Evolutionary conservation across 148 eudicot genomes (phyloP).

Genomic region (Spergularia marina): DNA sequence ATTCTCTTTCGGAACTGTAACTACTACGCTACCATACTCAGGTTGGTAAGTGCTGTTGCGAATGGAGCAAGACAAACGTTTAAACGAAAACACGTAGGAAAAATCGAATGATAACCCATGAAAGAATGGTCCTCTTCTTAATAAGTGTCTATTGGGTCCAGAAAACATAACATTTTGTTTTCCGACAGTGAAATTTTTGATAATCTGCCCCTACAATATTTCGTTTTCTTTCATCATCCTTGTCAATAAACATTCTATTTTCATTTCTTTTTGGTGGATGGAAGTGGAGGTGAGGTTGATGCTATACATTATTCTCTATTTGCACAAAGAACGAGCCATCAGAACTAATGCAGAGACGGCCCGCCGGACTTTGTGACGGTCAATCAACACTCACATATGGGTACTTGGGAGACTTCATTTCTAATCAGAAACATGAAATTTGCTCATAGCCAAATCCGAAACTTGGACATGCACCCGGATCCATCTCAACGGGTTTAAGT

Average conservation of each 20-base stretch:
- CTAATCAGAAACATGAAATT: too few relatives aligned
- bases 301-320: background rate
- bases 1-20: background rate
- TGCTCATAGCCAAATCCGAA: too few relatives aligned
- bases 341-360: background rate
- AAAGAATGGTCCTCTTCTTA: background rate
- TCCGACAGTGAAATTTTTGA: background rate
- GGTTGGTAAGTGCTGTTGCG: too few relatives aligned
- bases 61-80: too few relatives aligned
- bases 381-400: background rate
- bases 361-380: background rate
- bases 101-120: conserved; percentile 1
- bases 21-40: too few relatives aligned
- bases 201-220: background rate
- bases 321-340: background rate
- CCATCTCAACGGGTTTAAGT: too few relatives aligned
- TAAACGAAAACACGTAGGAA: background rate
- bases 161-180: too few relatives aligned
- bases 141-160: conserved; percentile 11
- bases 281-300: background rate
- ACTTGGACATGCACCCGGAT: too few relatives aligned
- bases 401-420: too few relatives aligned
- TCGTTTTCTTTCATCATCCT: background rate
- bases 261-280: background rate
- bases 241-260: background rate